These are phyloP conservation scores for Aspergillus terreus DNA, from an alignment of 2,329 filamentous ascomycete genomes.

Conservation along the genomic window DNA sequence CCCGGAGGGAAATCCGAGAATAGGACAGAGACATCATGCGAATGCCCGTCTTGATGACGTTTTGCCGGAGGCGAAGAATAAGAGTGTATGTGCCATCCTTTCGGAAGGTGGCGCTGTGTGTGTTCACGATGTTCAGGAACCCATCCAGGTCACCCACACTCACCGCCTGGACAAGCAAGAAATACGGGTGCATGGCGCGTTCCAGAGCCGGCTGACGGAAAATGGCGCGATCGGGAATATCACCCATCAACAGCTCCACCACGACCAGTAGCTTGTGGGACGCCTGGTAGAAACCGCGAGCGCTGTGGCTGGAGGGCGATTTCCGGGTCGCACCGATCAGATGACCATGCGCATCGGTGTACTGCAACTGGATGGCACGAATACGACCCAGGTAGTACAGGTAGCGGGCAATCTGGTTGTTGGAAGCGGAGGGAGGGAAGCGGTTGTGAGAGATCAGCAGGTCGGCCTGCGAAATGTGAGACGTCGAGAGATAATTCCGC, in stretches of 20 bases:
- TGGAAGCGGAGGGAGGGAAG: conserved; percentile 89
- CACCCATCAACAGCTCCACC: conserved; percentile 95
- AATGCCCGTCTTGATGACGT: conserved; percentile 98
- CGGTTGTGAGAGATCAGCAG: conserved; percentile 92
- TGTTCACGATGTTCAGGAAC: conserved; percentile 81
- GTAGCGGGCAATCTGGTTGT: conserved; percentile 97
- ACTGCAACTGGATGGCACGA: conserved; percentile 90
- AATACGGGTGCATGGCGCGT: conserved; percentile 84
- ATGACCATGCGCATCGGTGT: conserved; percentile 95
- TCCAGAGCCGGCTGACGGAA: conserved; percentile 90
- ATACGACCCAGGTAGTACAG: conserved; percentile 97
- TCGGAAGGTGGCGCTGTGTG: conserved; percentile 79
- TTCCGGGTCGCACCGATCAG: conserved; percentile 91
- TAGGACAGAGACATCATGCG: conserved; percentile 99
- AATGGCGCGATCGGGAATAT: conserved; percentile 90
- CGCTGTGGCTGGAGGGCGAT: conserved; percentile 82
- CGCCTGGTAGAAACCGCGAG: conserved; percentile 91
- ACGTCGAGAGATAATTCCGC: conserved; percentile 92
- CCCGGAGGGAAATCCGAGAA: conserved; percentile 91
- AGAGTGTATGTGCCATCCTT: conserved; percentile 93
- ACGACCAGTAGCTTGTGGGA: conserved; percentile 95
- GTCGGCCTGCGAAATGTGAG: conserved; percentile 95
- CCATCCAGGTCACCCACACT: conserved; percentile 94
- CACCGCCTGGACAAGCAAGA: conserved; percentile 89
- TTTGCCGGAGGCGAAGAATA: conserved; percentile 90